Evolutionary conservation across 169 alveolate species (phyloP), one percentile per base, ranked within the genome.

Genomic region (Eimeria sp.): DNA sequence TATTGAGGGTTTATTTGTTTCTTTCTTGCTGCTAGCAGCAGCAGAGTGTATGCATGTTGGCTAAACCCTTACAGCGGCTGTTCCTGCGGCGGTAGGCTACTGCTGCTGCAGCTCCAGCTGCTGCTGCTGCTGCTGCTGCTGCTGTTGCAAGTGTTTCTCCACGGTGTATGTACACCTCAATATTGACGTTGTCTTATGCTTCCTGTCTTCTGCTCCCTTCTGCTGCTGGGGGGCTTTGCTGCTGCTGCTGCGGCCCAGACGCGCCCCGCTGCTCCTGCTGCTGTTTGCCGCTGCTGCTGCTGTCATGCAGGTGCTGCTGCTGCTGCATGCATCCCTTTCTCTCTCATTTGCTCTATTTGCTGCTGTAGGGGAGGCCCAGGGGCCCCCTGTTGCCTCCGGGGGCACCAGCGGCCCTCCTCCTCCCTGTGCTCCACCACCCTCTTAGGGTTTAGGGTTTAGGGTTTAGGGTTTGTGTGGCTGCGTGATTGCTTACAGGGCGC

Each of bases 391-490:
- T 4, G 13, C 34, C 61, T 54, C 61, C 14, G 80, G 80, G 80
- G 80, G 22, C 47, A 13, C 47, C 20, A 7, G 80, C 7, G 51
- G 13, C 80, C 80, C 51, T 16, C 43, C 47, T 43, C 80, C 22
- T 7, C 80, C 2, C 43, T 6, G 3, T 7, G 49, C 49, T 70
- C 27, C 22, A 25, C 20, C 25, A 11, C 14, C 43, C 47, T 27
- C 6, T 20, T 70, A 70, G 80, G 80, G 80, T 70, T 70, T 70
- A 70, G 80, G 80, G 80, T 70, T 70, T 70, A 70, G 80, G 80
- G 80, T 70, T 70, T 70, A 61, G 70, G 70, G 70, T 61, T 61
- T 61, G n/a, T 61, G 70, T 18, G 43, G 7, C 49, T 70, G 5
- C 27, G 25, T 70, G 80, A 11, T n/a, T 76, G 63, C 40, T 34